Evolutionary conservation across 2,329 filamentous ascomycete species (phyloP), one percentile per base, ranked within the genome.

Genomic region (Trichoderma atrobrunneum): DNA sequence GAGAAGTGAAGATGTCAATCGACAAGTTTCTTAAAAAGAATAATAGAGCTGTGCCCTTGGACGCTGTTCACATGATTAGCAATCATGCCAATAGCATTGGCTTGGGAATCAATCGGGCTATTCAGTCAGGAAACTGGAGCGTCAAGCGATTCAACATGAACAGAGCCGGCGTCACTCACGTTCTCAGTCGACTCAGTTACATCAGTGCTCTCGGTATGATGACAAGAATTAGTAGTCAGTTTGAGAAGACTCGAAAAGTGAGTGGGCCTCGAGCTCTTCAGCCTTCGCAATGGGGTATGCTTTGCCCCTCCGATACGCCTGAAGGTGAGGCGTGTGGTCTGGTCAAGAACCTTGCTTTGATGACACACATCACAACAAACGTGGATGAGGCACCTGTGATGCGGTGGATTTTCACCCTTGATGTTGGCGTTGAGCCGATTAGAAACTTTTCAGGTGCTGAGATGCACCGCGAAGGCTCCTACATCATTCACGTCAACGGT

Each of bases 111-210:
- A 97, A 97, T 81, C 90, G 97, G 73, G 95, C 96, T 8, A 98
- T 99, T 72, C 95, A 97, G 69, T 98, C 96, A 0, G 96, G 96
- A 24, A 99, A 99, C 79, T 99, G 96, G 96, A 98, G 89, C 74
- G 87, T 99, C 76, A 98, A 98, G 83, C 94, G 97, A 80, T 99
- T 99, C 85, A 94, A 95, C 82, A 99, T 99, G 96, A 97, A 98
- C 79, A 88, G 95, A 80, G 95, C 96, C 26, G 96, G 96, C 79
- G 94, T 99, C 26, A 98, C 97, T 0, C 96, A 99, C 81, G 94
- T 99, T 54, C 86, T 99, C 63, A 98, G 95, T 82, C 90, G 96
- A 74, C 86, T 99, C 70, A 98, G 95, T 81, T 99, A 98, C 79
- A 98, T 99, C 81, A 93, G 92, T 74, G 96, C 96, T 32, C 88